These are phyloP conservation scores for Yamadazyma taylorii DNA, from an alignment of 1,139 yeast species.

Conservation along the genomic window DNA sequence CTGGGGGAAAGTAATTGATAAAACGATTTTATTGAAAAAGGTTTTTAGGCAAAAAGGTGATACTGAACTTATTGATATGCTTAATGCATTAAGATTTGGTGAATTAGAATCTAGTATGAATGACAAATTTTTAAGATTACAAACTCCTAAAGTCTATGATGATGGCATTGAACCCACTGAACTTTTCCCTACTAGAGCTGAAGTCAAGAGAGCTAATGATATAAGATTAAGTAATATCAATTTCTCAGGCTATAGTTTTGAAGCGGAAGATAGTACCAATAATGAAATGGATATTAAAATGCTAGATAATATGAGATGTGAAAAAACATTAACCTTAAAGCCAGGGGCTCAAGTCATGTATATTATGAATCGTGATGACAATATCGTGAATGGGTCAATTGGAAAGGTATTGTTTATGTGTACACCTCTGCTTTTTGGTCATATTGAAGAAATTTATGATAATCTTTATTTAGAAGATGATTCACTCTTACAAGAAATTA, in stretches of 20 bases:
- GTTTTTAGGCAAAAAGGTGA: conserved; percentile 79
- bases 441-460: conserved; percentile 27
- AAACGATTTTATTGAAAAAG: conserved; percentile 57
- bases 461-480: conserved; percentile 23
- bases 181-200: conserved; percentile 69
- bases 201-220: conserved; percentile 70
- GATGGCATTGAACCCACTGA: conserved; percentile 86
- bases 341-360: conserved; percentile 66
- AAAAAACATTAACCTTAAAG: conserved; percentile 43
- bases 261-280: conserved; percentile 46
- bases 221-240: conserved; percentile 41
- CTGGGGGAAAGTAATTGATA: conserved; percentile 56
- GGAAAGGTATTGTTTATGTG: conserved; percentile 68
- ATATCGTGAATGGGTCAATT: conserved; percentile 56
- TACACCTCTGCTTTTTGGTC: conserved; percentile 28
- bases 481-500: conserved; percentile 23
- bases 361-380: conserved; percentile 43
- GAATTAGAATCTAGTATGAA: conserved; percentile 47
- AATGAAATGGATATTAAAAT: conserved; percentile 23
- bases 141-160: conserved; percentile 53
- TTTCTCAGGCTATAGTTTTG: conserved; percentile 45
- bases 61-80: conserved; percentile 62
- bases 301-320: conserved; percentile 51
- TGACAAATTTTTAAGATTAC: conserved; percentile 45
- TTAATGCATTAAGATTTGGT: conserved; percentile 74